Base-by-base conservation (phyloP, 768 basidiomycete genomes). In the Mrakia gelida region DNA sequence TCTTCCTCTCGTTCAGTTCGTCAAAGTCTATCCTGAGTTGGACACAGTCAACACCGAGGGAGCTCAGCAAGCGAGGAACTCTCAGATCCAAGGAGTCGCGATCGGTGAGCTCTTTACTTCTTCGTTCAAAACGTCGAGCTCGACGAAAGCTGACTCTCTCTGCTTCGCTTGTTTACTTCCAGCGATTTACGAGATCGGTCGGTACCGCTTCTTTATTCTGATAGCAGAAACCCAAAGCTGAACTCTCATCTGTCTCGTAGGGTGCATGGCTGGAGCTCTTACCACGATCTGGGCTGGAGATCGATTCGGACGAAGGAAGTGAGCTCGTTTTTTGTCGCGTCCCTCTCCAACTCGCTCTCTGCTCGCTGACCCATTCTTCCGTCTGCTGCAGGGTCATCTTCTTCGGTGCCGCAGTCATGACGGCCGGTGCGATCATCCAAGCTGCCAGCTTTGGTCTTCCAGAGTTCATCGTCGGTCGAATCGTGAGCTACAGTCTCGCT, bases 391-490 rank as follows among this genome's bases (percentile, higher is more conserved):
- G 67, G 41, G 67, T 71, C 65, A 32, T 65, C 32, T 71, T 70
- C 38, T 79, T 72, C n/a, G 81, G 81, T 34, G 81, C 80, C 4
- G 26, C 63, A 23, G 79, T 81, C 71, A 81, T 82, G 81, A 81
- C 80, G 28, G 54, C 81, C n/a, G 82, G 81, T 0, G 80, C 82
- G 5, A 79, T 79, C 68, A 80, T 83, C 43, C 81, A 81, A 71
- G 77, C 81, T n/a, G 81, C 79, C 86, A 88, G 88, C 3, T 89
- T 86, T 77, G 86, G 87, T 77, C 90, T 90, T 78, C 85, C 88
- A 0, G 89, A 90, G 80, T 86, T 91, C 79, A 86, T 90, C 62
- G 88, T 90, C 23, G 90, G 89, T 5, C 87, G 90, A 15, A 86
- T 81, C 23, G 59, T 73, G 32, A 18, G 56, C n/a, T 18, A 30